Base-by-base conservation (phyloP, 225 moss, liverwort and hornwort species). In the Pseudisothecium myosuroides region DNA sequence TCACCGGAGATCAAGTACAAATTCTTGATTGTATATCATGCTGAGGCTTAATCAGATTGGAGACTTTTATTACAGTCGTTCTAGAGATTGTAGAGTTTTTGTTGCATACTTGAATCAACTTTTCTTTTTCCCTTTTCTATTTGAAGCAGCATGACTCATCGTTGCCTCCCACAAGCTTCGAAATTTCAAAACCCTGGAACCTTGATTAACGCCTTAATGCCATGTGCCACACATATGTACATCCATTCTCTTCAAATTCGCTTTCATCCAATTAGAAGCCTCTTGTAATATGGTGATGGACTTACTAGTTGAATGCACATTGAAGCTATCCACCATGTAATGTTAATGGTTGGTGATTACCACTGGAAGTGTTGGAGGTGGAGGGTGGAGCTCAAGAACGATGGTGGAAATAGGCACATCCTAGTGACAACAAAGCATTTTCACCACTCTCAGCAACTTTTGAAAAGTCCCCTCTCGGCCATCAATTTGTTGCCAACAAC, bases 311-410 rank as follows among this genome's bases (percentile, higher is more conserved):
- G 47, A 47, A 74, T 47, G 11, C 31, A 31, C 74, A 47, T 74
- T 3, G 47, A 73, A 47, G 29, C 47, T 73, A 29, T 45, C 29
- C 29, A 73, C 45, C 10, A 3, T 39, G 28, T 23, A 17, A 45
- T 74, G 45, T 45, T 28, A 16, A 72, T 45, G 6, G 6, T 10
- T 45, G 26, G 26, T 72, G 9, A 41, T 27, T 28, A 10, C 28
- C 16, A 73, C 5, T 2, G 0, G 5, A 72, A 43, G 27, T 1
- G 5, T 71, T 2, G 4, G 5, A 26, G 10, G 2, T 8, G 26
- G 24, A 7, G 6, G 20, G 66, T 68, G 39, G 22, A n/a, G n/a
- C 13, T n/a, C 12, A n/a, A 17, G 9, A 68, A 5, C 1, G 7
- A 39, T 41, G 41, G 14, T 0, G 3, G 8, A 41, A 71, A 39